Base-by-base conservation (phyloP, 108 stramenopile species). In the Fistulifera pelliculosa region DNA sequence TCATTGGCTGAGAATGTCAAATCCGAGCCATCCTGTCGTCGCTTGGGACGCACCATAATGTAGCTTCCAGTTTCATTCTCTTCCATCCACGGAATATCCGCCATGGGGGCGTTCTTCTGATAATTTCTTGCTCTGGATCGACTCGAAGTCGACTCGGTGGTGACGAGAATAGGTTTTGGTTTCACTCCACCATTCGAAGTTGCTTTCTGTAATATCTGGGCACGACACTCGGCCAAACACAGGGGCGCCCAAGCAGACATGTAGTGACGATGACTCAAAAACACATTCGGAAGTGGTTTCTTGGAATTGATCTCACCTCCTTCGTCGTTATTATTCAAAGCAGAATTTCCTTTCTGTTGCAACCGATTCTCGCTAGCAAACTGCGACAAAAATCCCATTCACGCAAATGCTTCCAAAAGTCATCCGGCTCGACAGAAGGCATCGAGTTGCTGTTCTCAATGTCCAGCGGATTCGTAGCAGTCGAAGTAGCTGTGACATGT, bases 341-440 rank as follows among this genome's bases (percentile, higher is more conserved):
- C 41, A 14, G 64, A 50, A 8, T 35, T 35, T 6, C n/a, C n/a
- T n/a, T 47, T 43, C 27, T 27, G 52, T 52, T 38, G 60, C 57
- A 27, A 27, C 1, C 17, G 47, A 23, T 16, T 27, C 49, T 52
- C 24, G 7, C 72, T 65, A 26, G 65, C 74, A 41, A 80, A 62
- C 0, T 87, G 75, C 1, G 47, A 48, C n/a, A 56, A 58, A 92
- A 85, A 60, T 87, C 75, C 90, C 90, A 92, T n/a, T 75, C 65
- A 13, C 80, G 65, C 16, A 92, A 69, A 41, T 76, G 76, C 31
- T 80, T 79, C 85, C 86, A 92, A 62, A 85, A 92, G 40, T 77
- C 80, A 41, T 82, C 80, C 15, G 71, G 70, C 12, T 71, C 56
- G 0, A 72, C 41, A 22, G 62, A 35, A 35, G 31, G 31, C 31